phyloP scores from a whole-genome alignment of 2,329 filamentous ascomycete species.

The Penicillium expansum region DNA sequence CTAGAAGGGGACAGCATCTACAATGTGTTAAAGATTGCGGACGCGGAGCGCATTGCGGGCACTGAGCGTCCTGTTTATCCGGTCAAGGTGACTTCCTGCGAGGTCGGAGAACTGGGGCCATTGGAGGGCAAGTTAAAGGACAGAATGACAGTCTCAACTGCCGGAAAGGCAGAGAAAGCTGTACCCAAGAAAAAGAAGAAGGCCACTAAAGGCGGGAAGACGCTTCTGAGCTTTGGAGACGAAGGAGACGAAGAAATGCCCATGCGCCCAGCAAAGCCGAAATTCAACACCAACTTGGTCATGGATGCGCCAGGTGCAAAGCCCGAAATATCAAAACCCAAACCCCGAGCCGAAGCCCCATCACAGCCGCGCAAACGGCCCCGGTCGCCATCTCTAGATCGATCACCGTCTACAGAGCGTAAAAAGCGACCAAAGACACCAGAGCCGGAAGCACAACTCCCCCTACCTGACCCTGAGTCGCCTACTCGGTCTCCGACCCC shows the following conservation, averaged over 20 bases:
- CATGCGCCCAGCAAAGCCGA: conserved; percentile 44
- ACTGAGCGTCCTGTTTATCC: conserved; percentile 84
- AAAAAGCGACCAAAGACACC: conserved; percentile 39
- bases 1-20: conserved; percentile 94
- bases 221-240: conserved; percentile 47
- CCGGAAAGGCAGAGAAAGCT: conserved; percentile 26
- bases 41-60: conserved; percentile 74
- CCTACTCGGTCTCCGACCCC: conserved; percentile 35
- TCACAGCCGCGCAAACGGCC: conserved; percentile 30
- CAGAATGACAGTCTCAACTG: conserved; percentile 37
- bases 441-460: conserved; percentile 45
- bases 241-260: conserved; percentile 41
- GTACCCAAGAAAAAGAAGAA: conserved; percentile 45
- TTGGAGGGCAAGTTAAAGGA: conserved; percentile 47
- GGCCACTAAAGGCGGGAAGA: conserved; percentile 43
- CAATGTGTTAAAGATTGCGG: conserved; percentile 90
- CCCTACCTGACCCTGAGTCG: conserved; percentile 45
- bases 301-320: conserved; percentile 29
- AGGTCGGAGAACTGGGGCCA: conserved; percentile 47
- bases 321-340: conserved; percentile 12
- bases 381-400: conserved; percentile 34
- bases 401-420: conserved; percentile 25
- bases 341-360: conserved; percentile 12
- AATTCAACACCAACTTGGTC: conserved; percentile 49
- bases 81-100: conserved; percentile 62